A percentile compares a stretch with the other conserved stretches of the same genome.
These are phyloP conservation scores for Apiotrichum gamsii DNA, from an alignment of 1,284 basidiomycete species.

Conservation along the genomic window DNA sequence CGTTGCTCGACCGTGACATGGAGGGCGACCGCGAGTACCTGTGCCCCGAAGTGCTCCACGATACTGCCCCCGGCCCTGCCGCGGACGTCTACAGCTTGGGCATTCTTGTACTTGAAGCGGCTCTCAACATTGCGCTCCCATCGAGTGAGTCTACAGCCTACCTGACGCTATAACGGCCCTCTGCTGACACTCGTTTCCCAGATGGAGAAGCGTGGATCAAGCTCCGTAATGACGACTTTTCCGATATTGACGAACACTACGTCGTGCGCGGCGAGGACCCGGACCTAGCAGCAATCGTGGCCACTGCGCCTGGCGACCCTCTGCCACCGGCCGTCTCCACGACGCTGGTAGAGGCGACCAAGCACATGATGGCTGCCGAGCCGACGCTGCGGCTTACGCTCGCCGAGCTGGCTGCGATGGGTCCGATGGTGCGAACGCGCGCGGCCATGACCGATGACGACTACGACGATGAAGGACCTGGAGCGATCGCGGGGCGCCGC, in stretches of 20 bases:
- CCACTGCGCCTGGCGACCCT: constrained; percentile 5
- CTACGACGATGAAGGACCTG: background rate
- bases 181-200: constrained; percentile 1
- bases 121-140: constrained; percentile 88
- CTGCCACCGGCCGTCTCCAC: constrained; percentile 51
- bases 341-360: constrained; percentile 62
- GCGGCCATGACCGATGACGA: constrained; percentile 9
- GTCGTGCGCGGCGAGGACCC: constrained; percentile 14
- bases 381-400: constrained; percentile 57
- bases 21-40: constrained; percentile 97
- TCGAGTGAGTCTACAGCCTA: constrained; percentile 68
- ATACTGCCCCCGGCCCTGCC: constrained; percentile 77
- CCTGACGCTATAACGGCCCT: background rate
- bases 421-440: constrained; percentile 58
- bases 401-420: constrained; percentile 55
- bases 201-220: constrained; percentile 79
- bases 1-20: constrained; percentile 48
- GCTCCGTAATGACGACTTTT: constrained; percentile 83
- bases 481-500: constrained; percentile 1
- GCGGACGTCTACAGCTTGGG: constrained; percentile 95
- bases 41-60: constrained; percentile 81
- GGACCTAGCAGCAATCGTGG: constrained; percentile 1
- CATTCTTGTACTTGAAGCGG: constrained; percentile 87
- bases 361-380: constrained; percentile 69
- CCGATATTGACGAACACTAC: constrained; percentile 62